Evolutionary conservation across 2,329 filamentous ascomycete genomes (phyloP), one percentile per base, ranked within the genome.

Genomic region (Fusarium sp.): DNA sequence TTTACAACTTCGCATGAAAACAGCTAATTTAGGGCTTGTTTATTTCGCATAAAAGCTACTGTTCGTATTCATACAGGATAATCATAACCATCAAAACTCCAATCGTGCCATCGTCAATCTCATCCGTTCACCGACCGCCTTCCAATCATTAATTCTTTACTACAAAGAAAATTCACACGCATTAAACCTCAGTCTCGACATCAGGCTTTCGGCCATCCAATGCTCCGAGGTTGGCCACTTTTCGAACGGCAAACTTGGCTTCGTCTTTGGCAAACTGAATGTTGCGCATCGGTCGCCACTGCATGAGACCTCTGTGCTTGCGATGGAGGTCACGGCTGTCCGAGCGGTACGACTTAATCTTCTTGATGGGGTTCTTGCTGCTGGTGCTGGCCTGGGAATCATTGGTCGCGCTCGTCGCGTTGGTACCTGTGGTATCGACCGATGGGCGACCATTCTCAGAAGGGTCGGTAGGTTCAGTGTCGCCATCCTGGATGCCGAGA

Each of bases 221-320:
- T 34, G 90, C 91, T 11, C 96, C 85, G 76, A 93, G 90, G 75
- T 92, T 91, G 78, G 91, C 92, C 57, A 97, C 81, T 78, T 92
- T 93, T 44, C 90, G 85, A 7, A 94, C 79, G 0, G 92, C 93
- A 80, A 91, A 94, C 74, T 92, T 91, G 1, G 92, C 89, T 83
- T 98, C 93, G 74, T 98, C 87, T 81, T 96, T 97, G 43, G 91
- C 94, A 78, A 98, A 98, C 70, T 90, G 89, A 22, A 89, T 84
- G 76, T 97, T 97, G 40, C 95, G 86, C 77, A 94, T 92, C 0
- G 95, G 94, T 75, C 90, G 92, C 94, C 94, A 98, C 79, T 98
- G 95, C 93, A 98, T 97, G 76, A 97, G 75, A 0, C 95, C 95
- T 13, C 94, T 87, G 72, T 98, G 94, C 81, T 94, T 94, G 1